Conservation (phyloP, 208 protist species). For the Leishmania lainsoni region DNA sequence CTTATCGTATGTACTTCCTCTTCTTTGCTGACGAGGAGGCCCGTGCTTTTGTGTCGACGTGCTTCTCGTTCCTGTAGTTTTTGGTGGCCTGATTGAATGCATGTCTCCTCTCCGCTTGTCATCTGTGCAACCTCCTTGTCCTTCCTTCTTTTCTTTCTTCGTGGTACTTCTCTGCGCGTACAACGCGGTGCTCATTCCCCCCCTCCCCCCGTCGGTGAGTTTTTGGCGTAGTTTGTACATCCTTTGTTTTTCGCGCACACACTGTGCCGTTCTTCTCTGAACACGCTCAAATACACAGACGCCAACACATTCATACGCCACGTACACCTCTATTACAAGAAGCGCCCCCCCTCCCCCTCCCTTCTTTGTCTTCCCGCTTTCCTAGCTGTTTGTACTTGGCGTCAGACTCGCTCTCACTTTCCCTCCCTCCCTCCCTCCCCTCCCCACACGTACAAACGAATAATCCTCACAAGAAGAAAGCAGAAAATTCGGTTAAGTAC, state of each 20-base stretch:
- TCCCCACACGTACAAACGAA: neutral
- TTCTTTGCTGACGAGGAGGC: neutral
- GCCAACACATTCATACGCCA: neutral
- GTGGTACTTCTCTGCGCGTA: neutral
- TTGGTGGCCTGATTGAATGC: neutral
- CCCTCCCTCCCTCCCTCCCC: too few relatives aligned
- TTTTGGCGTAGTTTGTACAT: neutral
- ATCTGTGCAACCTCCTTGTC: neutral
- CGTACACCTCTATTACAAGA: neutral
- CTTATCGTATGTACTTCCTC: neutral
- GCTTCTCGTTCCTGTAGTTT: neutral
- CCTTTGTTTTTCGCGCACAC: neutral
- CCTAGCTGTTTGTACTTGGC: neutral
- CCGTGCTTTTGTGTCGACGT: neutral
- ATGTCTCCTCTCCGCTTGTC: neutral
- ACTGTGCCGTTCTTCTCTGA: too few relatives aligned
- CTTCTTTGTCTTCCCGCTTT: neutral
- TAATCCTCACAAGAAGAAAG: neutral
- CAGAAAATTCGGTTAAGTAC: neutral
- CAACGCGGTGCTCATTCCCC: neutral
- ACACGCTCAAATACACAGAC: too few relatives aligned
- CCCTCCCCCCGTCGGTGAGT: neutral
- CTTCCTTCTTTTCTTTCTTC: neutral
- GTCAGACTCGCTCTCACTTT: neutral
- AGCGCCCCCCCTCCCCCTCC: neutral